Evolutionary conservation across 257 asterid genomes (phyloP).

Genomic region (Perilla frutescens): DNA sequence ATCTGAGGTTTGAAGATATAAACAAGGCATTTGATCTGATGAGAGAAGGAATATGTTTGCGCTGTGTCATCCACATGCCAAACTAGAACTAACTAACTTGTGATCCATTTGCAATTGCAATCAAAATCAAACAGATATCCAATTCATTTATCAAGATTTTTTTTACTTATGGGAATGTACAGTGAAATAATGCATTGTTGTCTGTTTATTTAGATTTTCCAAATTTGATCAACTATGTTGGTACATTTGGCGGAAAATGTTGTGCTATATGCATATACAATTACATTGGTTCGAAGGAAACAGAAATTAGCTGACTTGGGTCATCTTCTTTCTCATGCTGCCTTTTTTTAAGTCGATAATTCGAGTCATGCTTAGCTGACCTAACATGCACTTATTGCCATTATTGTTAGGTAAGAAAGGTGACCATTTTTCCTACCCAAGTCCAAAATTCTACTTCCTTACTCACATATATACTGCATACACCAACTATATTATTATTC

Average conservation of each 20-base stretch:
- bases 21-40: slow-evolving; percentile 81
- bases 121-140: too few relatives aligned
- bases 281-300: background rate
- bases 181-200: too few relatives aligned
- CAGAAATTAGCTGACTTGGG: background rate
- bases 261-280: too few relatives aligned
- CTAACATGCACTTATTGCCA: slow-evolving; percentile 43
- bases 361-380: slow-evolving; percentile 48
- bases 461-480: background rate
- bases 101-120: too few relatives aligned
- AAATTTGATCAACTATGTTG: too few relatives aligned
- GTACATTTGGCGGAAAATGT: too few relatives aligned
- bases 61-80: slow-evolving; percentile 89
- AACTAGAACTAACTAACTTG: slow-evolving; percentile 13
- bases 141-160: too few relatives aligned
- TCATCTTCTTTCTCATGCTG: slow-evolving; percentile 15
- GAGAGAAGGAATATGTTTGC: slow-evolving; percentile 83
- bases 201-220: too few relatives aligned
- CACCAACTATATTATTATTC: background rate
- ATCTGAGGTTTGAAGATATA: slow-evolving; percentile 72
- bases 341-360: background rate
- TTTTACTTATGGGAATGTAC: too few relatives aligned
- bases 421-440: slow-evolving; percentile 39
- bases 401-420: slow-evolving; percentile 39
- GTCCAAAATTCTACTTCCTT: slow-evolving; percentile 14